phyloP scores from a whole-genome alignment of 768 basidiomycete genomes.

The Tulasnella calospora region DNA sequence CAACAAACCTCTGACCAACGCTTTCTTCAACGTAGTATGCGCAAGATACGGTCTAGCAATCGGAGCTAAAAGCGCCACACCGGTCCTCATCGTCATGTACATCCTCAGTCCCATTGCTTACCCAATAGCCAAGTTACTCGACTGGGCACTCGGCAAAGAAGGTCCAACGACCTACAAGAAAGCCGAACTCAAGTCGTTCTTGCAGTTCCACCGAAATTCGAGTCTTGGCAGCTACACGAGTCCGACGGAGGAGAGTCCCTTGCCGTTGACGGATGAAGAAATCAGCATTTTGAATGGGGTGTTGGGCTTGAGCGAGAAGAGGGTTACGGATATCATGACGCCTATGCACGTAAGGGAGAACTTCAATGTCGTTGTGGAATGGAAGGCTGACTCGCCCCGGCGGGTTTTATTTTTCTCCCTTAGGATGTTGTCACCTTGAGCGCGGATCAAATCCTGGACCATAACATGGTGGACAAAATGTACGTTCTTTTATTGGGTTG shows the following conservation, averaged over 20 bases:
- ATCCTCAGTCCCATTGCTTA: constrained; percentile 69
- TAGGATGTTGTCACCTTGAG: constrained; percentile 81
- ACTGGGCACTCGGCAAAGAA: constrained; percentile 68
- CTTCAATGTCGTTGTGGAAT: neutral
- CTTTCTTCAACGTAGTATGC: constrained; percentile 5
- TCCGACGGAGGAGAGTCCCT: constrained; percentile 3
- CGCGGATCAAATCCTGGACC: constrained; percentile 72
- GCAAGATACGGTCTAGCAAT: constrained; percentile 72
- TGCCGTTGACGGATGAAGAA: constrained; percentile 30
- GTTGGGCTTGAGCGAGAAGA: constrained; percentile 30
- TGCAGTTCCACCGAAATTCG: constrained; percentile 29
- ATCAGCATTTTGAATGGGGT: constrained; percentile 30
- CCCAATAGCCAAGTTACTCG: constrained; percentile 66
- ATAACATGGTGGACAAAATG: constrained; percentile 72
- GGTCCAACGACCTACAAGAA: constrained; percentile 39
- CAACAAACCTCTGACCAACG: neutral
- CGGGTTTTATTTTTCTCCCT: neutral
- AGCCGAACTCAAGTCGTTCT: constrained; percentile 29
- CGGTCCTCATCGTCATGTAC: constrained; percentile 71
- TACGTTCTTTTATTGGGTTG: constrained; percentile 47
- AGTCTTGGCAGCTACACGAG: constrained; percentile 10
- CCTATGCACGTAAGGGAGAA: constrained; percentile 53
- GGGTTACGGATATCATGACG: constrained; percentile 72
- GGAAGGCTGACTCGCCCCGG: neutral
- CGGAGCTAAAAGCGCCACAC: constrained; percentile 70